Evolutionary conservation across 2,329 filamentous ascomycete genomes (phyloP), one percentile per base, ranked within the genome.

Genomic region (Dactylellina cionopaga): DNA sequence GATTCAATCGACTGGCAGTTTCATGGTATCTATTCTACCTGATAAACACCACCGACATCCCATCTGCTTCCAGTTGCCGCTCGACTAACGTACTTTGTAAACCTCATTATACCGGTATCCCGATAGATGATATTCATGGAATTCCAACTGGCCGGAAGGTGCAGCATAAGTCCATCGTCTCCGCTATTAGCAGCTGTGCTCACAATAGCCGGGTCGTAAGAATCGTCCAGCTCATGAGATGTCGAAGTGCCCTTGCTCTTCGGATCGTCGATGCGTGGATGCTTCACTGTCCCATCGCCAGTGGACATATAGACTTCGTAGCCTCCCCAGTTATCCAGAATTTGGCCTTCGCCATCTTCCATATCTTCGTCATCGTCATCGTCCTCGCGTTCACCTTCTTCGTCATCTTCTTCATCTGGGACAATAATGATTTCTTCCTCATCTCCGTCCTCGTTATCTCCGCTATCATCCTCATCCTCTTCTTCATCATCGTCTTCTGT

Each of bases 21-120:
- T 47, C 24, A 44, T 10, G 35, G 1, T 3, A 11, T 46, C 25
- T 52, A 56, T 41, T 71, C 58, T 10, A 71, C 66, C 37, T 71
- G 66, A 24, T 71, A 71, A 7, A 71, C 51, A 17, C 66, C 66
- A 1, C 66, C 88, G 52, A 98, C 84, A 81, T 99, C 95, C 92
- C 93, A 98, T 43, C 95, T 85, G 81, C 98, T 95, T 0, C 95
- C 95, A 78, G 87, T 87, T 5, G 95, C 95, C 54, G 85, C 87
- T 70, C 85, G 85, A 80, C 90, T 96, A 19, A 99, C 90, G 80
- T 98, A 99, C 83, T 98, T 99, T 78, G 98, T 92, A 79, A 99
- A 99, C 80, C 92, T 89, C 78, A 99, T 84, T 11, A 90, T 90
- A 11, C 92, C 93, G 76, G 87, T 88, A 79, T 99, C 95, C 66